These are phyloP conservation scores for Bipolaris oryzae DNA, from an alignment of 2,329 filamentous ascomycete species.

Conservation along the genomic window DNA sequence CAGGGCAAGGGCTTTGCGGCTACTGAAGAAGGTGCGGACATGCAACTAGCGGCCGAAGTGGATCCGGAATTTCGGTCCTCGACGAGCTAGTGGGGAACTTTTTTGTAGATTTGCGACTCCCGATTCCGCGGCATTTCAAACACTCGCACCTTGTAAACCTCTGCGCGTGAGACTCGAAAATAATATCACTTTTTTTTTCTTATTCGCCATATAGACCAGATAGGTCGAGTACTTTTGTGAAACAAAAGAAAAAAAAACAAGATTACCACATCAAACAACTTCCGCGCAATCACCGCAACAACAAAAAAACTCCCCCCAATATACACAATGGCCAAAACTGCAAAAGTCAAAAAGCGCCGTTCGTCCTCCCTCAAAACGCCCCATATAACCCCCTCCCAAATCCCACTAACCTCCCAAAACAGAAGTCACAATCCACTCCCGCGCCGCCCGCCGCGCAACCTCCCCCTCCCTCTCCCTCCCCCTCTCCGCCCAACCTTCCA, in stretches of 20 bases:
- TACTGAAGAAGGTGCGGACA: slow-evolving; percentile 22
- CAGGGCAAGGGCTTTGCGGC: slow-evolving; percentile 15
- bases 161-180: neutral
- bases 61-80: slow-evolving; percentile 18
- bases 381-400: neutral
- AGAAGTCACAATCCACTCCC: slow-evolving; percentile 73
- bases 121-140: neutral
- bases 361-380: slow-evolving; percentile 4
- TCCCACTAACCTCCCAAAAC: slow-evolving; percentile 18
- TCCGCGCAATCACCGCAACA: neutral
- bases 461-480: slow-evolving; percentile 73
- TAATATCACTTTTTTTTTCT: too few species aligned
- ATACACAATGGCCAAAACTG: slow-evolving; percentile 52
- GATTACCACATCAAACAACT: neutral
- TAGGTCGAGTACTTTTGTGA: neutral
- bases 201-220: neutral
- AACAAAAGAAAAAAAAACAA: neutral
- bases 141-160: neutral
- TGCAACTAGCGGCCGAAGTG: slow-evolving; percentile 14
- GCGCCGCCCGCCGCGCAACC: slow-evolving; percentile 73
- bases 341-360: slow-evolving; percentile 55
- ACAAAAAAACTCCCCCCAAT: neutral
- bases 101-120: slow-evolving; percentile 10
- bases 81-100: slow-evolving; percentile 20
- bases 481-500: slow-evolving; percentile 66